Conservation (phyloP, 2,329 filamentous ascomycete species). For the Aspergillus jensenii region DNA sequence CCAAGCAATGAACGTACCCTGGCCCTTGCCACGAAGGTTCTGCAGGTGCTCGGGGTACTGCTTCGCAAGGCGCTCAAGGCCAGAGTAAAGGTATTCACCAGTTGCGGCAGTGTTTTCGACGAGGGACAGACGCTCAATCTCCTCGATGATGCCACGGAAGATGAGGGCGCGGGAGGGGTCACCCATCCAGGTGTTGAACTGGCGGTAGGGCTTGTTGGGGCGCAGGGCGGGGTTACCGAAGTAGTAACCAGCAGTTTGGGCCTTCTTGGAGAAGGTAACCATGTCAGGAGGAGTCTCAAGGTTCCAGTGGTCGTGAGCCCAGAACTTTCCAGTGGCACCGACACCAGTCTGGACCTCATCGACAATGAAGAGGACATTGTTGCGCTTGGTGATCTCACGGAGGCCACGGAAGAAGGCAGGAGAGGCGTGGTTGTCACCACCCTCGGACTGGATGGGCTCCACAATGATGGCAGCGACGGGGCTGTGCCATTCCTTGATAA, state of each 20-base stretch:
- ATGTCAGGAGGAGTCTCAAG: constrained; percentile 79
- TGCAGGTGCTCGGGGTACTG: constrained; percentile 75
- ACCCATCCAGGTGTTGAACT: constrained; percentile 98
- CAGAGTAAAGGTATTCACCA: constrained; percentile 74
- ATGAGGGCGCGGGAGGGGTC: constrained; percentile 82
- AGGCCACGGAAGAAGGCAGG: constrained; percentile 83
- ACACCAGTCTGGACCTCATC: constrained; percentile 94
- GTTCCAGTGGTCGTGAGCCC: constrained; percentile 95
- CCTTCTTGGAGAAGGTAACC: constrained; percentile 95
- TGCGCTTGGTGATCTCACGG: constrained; percentile 68
- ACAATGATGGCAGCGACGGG: constrained; percentile 80
- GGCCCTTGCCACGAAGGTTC: constrained; percentile 82
- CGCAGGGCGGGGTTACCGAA: constrained; percentile 76
- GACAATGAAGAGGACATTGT: constrained; percentile 77
- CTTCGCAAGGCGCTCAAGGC: constrained; percentile 65
- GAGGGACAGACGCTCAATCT: constrained; percentile 74
- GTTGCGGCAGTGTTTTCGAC: constrained; percentile 75
- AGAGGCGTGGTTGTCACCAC: constrained; percentile 90
- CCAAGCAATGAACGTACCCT: constrained; percentile 91
- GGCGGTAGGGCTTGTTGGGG: constrained; percentile 90
- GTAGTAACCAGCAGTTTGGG: constrained; percentile 91
- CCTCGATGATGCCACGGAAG: constrained; percentile 81
- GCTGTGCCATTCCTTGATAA: constrained; percentile 75
- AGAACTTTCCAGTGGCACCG: constrained; percentile 90
- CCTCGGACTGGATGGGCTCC: constrained; percentile 91